These are phyloP conservation scores for Diaporthe australafricana DNA, from an alignment of 2,329 filamentous ascomycete genomes.

Conservation along the genomic window DNA sequence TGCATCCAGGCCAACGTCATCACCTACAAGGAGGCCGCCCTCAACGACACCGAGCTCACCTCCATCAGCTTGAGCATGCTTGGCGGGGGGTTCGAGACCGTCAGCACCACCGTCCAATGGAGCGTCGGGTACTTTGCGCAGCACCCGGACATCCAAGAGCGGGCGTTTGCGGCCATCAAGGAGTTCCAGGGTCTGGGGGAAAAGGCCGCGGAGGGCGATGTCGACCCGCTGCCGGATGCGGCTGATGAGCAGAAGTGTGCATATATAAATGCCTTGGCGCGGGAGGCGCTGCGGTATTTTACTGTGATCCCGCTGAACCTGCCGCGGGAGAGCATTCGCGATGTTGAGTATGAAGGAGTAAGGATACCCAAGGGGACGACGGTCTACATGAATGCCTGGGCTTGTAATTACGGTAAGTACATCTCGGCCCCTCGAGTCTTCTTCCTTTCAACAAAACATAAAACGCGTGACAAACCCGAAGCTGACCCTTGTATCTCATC, in stretches of 20 bases:
- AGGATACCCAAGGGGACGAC: slow-evolving; percentile 70
- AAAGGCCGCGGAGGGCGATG: slow-evolving; percentile 52
- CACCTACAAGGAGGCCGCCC: slow-evolving; percentile 35
- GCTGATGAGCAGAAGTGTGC: slow-evolving; percentile 74
- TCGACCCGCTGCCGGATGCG: slow-evolving; percentile 64
- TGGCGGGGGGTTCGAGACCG: slow-evolving; percentile 53
- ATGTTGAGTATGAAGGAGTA: slow-evolving; percentile 65
- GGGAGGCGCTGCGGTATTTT: slow-evolving; percentile 74
- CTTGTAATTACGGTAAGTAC: slow-evolving; percentile 34
- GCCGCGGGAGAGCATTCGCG: slow-evolving; percentile 68
- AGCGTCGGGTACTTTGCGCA: slow-evolving; percentile 37
- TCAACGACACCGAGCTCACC: slow-evolving; percentile 35
- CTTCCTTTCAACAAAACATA: not conserved
- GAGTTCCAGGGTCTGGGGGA: slow-evolving; percentile 40
- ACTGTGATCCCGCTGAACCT: slow-evolving; percentile 74
- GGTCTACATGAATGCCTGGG: slow-evolving; percentile 72
- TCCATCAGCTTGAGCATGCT: slow-evolving; percentile 64
- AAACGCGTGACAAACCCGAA: not conserved
- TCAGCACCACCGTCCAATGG: slow-evolving; percentile 38
- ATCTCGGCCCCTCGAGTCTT: not conserved
- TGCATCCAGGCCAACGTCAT: slow-evolving; percentile 38
- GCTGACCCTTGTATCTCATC: slow-evolving; percentile 3
- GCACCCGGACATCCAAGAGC: slow-evolving; percentile 66
- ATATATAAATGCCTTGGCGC: slow-evolving; percentile 73
- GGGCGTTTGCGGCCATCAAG: slow-evolving; percentile 68